These are phyloP conservation scores for Phytophthora pistaciae DNA, from an alignment of 352 stramenopile genomes.

Conservation along the genomic window DNA sequence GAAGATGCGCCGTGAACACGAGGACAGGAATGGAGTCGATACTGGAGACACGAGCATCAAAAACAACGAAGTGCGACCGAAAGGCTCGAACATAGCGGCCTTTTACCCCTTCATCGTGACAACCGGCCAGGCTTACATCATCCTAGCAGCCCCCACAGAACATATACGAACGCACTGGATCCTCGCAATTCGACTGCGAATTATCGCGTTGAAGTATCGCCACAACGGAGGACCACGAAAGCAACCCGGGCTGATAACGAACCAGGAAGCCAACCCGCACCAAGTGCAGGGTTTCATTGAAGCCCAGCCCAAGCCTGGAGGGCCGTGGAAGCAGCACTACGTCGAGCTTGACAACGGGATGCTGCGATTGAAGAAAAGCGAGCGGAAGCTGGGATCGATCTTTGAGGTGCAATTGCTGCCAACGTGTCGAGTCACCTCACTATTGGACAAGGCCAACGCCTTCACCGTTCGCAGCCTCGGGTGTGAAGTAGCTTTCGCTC, in stretches of 20 bases:
- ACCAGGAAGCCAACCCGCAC: constrained; percentile 9
- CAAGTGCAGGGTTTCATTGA: constrained; percentile 70
- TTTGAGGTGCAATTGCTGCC: constrained; percentile 65
- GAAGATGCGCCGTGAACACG: constrained; percentile 36
- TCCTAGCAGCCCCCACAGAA: constrained; percentile 54
- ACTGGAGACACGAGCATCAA: constrained; percentile 8
- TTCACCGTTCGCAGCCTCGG: constrained; percentile 63
- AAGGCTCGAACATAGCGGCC: constrained; percentile 23
- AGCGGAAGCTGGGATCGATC: constrained; percentile 59
- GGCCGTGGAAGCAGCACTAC: constrained; percentile 63
- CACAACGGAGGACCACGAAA: constrained; percentile 38
- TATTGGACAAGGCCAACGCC: constrained; percentile 63
- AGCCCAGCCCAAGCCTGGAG: constrained; percentile 55
- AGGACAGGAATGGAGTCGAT: constrained; percentile 23
- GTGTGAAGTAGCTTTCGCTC: constrained; percentile 57
- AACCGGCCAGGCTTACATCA: constrained; percentile 62
- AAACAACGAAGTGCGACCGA: constrained; percentile 21
- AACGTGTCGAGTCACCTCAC: constrained; percentile 47
- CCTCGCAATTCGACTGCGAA: constrained; percentile 66
- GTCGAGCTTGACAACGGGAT: constrained; percentile 75
- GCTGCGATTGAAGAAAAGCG: constrained; percentile 71
- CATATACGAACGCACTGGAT: constrained; percentile 69
- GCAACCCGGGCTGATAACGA: constrained; percentile 1
- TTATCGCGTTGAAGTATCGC: constrained; percentile 74
- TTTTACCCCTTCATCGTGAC: constrained; percentile 71